Conservation (phyloP, 2,329 filamentous ascomycete species). For the Fusarium armeniacum region DNA sequence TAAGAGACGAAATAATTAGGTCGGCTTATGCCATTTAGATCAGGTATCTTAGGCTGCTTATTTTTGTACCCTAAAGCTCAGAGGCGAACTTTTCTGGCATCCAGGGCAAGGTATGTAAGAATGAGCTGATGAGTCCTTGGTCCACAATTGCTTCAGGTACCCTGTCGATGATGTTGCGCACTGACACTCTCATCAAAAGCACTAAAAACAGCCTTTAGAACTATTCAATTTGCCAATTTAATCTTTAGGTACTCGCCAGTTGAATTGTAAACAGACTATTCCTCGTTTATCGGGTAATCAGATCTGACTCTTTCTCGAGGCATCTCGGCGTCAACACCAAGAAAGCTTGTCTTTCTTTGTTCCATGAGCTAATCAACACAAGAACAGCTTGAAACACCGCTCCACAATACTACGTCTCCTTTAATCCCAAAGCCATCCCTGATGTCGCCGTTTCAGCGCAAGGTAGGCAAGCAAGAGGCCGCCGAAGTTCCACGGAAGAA, state of each 20-base stretch:
- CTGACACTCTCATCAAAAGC: background rate
- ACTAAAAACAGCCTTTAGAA: background rate
- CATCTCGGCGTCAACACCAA: background rate
- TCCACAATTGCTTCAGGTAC: slow-evolving; percentile 6
- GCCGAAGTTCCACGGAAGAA: slow-evolving; percentile 28
- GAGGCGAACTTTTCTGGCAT: too few species aligned
- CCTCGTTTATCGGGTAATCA: background rate
- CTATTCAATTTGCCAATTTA: background rate
- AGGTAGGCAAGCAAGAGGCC: background rate
- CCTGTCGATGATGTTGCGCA: background rate
- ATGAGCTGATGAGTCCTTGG: background rate
- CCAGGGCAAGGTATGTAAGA: background rate
- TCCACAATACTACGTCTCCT: slow-evolving; percentile 23
- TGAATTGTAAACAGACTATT: background rate
- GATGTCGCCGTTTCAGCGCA: slow-evolving; percentile 12
- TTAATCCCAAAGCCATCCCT: slow-evolving; percentile 21
- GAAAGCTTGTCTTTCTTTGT: slow-evolving; percentile 1
- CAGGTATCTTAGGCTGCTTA: too few species aligned
- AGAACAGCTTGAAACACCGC: slow-evolving; percentile 21
- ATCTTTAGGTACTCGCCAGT: background rate
- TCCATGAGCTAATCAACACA: background rate
- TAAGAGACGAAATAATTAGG: too few species aligned
- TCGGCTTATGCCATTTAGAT: too few species aligned
- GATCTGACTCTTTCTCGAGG: background rate
- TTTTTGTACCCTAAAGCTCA: too few species aligned